These are phyloP conservation scores for Ogataea thermomethanolica DNA, from an alignment of 805 yeast species.

Conservation along the genomic window DNA sequence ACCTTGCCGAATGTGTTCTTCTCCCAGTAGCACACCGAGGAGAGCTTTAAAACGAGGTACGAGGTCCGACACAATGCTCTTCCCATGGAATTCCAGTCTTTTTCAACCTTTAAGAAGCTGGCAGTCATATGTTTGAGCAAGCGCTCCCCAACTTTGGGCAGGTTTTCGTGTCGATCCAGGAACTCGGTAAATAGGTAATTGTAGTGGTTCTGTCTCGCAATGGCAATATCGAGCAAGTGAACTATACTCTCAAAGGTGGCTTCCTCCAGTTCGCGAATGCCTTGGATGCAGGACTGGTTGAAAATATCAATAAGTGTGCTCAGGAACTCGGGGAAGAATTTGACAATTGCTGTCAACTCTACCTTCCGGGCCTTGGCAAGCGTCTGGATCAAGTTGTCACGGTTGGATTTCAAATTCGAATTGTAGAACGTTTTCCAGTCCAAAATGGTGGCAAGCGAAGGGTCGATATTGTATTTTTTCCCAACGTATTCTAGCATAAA, in stretches of 20 bases:
- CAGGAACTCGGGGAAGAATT: constrained; percentile 58
- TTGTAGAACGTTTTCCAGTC: constrained; percentile 50
- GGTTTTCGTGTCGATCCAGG: constrained; percentile 32
- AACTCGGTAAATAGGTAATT: constrained; percentile 54
- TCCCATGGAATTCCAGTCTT: constrained; percentile 60
- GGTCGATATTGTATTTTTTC: constrained; percentile 56
- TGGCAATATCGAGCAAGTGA: constrained; percentile 56
- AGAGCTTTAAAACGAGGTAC: constrained; percentile 45
- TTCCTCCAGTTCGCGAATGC: constrained; percentile 26
- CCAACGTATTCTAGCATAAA: constrained; percentile 67
- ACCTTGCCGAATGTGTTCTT: constrained; percentile 10
- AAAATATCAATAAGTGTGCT: constrained; percentile 36
- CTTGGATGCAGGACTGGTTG: constrained; percentile 21
- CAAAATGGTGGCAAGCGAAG: constrained; percentile 50
- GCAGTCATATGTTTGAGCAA: constrained; percentile 45
- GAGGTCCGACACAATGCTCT: constrained; percentile 62
- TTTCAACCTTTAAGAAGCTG: constrained; percentile 45
- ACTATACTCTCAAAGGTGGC: constrained; percentile 53
- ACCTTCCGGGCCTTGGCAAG: constrained; percentile 51
- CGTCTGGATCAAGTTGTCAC: constrained; percentile 44
- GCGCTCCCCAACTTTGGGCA: constrained; percentile 51
- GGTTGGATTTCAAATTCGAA: constrained; percentile 35
- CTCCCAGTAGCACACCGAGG: constrained; percentile 23
- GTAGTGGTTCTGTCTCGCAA: constrained; percentile 65
- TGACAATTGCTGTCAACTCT: constrained; percentile 51